A percentile compares a stretch with the other conserved stretches of the same genome.
Evolutionary conservation across 208 protist species (phyloP).

Genomic region (Herpetomonas samuelpessoai): DNA sequence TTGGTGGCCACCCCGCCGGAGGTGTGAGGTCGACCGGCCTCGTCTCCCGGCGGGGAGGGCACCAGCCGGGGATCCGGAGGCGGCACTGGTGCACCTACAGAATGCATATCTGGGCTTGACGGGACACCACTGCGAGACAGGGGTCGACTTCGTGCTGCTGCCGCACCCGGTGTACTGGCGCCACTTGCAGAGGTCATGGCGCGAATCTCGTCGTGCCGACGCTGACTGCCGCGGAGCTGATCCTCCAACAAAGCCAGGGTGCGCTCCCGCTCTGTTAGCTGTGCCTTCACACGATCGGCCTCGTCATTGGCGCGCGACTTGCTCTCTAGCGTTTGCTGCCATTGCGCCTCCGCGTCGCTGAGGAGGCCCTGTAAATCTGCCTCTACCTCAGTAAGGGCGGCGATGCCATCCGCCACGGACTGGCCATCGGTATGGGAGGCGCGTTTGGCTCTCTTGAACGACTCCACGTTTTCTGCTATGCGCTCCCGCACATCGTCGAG

Average conservation of each 20-base stretch:
- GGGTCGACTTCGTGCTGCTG: too few relatives aligned
- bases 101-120: too few relatives aligned
- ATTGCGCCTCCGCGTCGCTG: background rate
- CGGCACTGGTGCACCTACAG: too few relatives aligned
- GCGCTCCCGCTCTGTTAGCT: background rate
- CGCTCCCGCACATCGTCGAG: background rate
- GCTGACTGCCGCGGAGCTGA: background rate
- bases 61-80: too few relatives aligned
- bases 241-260: background rate
- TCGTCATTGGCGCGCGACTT: background rate
- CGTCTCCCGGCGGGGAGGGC: too few relatives aligned
- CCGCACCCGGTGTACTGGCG: background rate
- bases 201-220: background rate
- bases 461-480: background rate
- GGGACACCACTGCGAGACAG: too few relatives aligned
- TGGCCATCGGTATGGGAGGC: background rate
- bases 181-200: background rate
- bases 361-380: background rate
- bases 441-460: background rate
- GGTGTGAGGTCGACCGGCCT: too few relatives aligned
- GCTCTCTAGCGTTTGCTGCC: background rate
- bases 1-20: too few relatives aligned
- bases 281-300: background rate
- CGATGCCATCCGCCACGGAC: background rate
- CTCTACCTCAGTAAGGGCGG: background rate